Conservation (phyloP, 2,329 filamentous ascomycete genomes). For the Paramyrothecium sp. region DNA sequence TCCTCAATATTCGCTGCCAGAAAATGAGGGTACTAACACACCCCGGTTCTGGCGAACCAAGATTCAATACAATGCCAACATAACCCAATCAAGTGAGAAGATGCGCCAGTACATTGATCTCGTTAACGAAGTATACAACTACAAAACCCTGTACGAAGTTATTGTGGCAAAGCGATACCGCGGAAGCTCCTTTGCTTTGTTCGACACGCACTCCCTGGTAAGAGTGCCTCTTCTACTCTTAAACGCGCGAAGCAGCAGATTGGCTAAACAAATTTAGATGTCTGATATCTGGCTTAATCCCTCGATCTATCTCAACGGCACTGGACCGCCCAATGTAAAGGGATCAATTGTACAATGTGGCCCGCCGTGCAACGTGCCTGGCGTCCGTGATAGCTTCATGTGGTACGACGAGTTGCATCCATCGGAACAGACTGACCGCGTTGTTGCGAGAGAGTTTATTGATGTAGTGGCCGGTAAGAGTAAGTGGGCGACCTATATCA, state of each 20-base stretch:
- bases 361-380: neutral
- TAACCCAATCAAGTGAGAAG: conserved; percentile 1
- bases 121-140: neutral
- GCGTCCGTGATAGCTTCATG: conserved; percentile 1
- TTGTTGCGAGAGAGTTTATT: conserved; percentile 1
- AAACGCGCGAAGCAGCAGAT: neutral
- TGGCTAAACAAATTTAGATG: neutral
- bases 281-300: conserved; percentile 1
- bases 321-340: neutral
- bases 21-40: neutral
- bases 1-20: neutral
- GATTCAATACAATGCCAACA: neutral
- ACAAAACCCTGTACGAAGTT: neutral
- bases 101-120: neutral
- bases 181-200: conserved; percentile 1
- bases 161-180: neutral
- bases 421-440: conserved; percentile 1
- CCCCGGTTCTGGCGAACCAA: neutral
- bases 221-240: neutral
- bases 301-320: neutral
- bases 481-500: conserved; percentile 1
- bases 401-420: conserved; percentile 3
- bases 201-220: neutral
- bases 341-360: neutral
- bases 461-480: neutral